Evolutionary conservation across 2,329 filamentous ascomycete species (phyloP), one percentile per base, ranked within the genome.

Genomic region (Nothomitra cinnamomea): DNA sequence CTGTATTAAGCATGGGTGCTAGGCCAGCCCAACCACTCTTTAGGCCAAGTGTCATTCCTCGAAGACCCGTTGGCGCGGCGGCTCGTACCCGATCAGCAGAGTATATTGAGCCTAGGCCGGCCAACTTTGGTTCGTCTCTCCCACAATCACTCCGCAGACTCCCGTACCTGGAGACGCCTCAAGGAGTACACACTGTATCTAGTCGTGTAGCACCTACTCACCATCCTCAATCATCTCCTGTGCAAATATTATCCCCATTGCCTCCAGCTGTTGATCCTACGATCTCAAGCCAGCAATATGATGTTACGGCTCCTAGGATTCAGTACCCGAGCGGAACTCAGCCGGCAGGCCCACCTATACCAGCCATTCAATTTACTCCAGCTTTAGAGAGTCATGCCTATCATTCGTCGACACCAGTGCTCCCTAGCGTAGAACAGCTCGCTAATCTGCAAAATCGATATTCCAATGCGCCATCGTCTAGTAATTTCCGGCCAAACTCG

Each of bases 391-490:
- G 5, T 53, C 41, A 8, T n/a, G 10, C 19, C 2, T 17, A 38
- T 51, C n/a, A 15, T 40, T 32, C 19, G 13, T 12, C 25, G 1
- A 15, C n/a, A 10, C 12, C 40, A 19, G n/a, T 25, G 12, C 38
- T 21, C n/a, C 51, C 51, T n/a, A 49, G 21, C 22, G 41, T 38
- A 32, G 52, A 53, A 24, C 52, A 49, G 24, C 52, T 22, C 19
- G 19, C 41, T 17, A 32, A 2, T 21, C 41, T 25, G 24, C 40
- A 28, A 53, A 48, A 15, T 25, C 52, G 52, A 22, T n/a, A 41
- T 28, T 7, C 50, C n/a, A 17, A 21, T 7, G 12, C 50, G 6
- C 4, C 52, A 7, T 21, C 21, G 2, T 21, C 17, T 22, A 49
- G 10, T 40, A 19, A 19, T 49, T 35, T 42, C 17, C 41, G 19